Evolutionary conservation across 75 land plant genomes (phyloP).

Genomic region (Sequoiadendron giganteum): DNA sequence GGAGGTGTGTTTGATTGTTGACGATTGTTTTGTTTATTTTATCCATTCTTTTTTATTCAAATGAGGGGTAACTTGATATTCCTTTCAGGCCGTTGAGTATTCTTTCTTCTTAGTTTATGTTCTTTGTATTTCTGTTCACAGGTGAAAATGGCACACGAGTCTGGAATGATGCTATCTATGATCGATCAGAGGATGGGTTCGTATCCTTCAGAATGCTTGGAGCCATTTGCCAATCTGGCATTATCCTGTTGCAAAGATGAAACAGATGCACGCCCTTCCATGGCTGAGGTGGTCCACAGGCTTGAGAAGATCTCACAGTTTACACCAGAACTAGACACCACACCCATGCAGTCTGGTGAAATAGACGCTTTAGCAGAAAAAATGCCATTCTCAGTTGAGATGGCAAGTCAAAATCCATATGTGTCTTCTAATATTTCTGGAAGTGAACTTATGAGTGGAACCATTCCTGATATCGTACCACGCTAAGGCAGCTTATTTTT

Average conservation of each 20-base stretch:
- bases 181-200: slow-evolving; percentile 67
- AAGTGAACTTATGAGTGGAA: slow-evolving; percentile 53
- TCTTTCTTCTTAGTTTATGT: slow-evolving; percentile 23
- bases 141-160: slow-evolving; percentile 60
- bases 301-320: slow-evolving; percentile 37
- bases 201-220: slow-evolving; percentile 63
- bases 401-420: slow-evolving; percentile 12
- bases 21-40: too few relatives aligned
- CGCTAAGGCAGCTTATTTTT: slow-evolving; percentile 17
- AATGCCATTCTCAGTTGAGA: slow-evolving; percentile 12
- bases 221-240: slow-evolving; percentile 59
- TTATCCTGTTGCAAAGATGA: slow-evolving; percentile 59
- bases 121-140: slow-evolving; percentile 28
- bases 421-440: slow-evolving; percentile 35
- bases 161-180: slow-evolving; percentile 50
- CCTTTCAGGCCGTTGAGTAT: slow-evolving; percentile 20
- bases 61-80: slow-evolving; percentile 28
- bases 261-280: slow-evolving; percentile 44
- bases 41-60: slow-evolving; percentile 1
- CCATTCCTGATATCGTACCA: slow-evolving; percentile 36
- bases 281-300: slow-evolving; percentile 43
- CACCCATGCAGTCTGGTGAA: slow-evolving; percentile 34
- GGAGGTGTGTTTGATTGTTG: slow-evolving; percentile 54
- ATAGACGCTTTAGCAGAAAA: neutral
- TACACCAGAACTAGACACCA: slow-evolving; percentile 13